Evolutionary conservation across 768 basidiomycete species (phyloP), one percentile per base, ranked within the genome.

Genomic region (Panaeolus cyanescens): DNA sequence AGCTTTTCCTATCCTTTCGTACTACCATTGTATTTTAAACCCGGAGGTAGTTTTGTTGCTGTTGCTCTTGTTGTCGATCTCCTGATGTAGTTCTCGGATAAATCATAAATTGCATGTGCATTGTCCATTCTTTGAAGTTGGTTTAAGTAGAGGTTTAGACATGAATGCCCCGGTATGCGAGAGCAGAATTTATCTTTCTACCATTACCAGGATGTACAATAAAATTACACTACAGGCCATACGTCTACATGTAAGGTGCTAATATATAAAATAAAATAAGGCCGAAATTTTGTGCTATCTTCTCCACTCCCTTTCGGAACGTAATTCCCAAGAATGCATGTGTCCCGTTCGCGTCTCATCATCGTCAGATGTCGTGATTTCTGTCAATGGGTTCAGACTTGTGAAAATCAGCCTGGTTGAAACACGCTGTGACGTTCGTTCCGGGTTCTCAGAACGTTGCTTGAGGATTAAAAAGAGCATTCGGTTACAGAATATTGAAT

Each of bases 401-500:
- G 25, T 50, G n/a, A 50, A 50, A 13, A 50, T 13, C 2, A 50
- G 13, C 6, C 25, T 50, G 2, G 45, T 50, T 28, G 45, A 50
- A 9, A 50, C 25, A 15, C 22, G 45, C 17, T 50, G 45, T 13
- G 45, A 50, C 10, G 45, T 28, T 15, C 45, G 22, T 3, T 13
- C 25, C 19, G 25, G 5, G 30, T 28, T 8, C 4, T 50, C 45
- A 50, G 45, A 13, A 4, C 56, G 56, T 28, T 57, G 56, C 13
- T 32, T 39, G 20, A 57, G 22, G 7, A 57, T 57, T 13, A 57
- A 30, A 25, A 57, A 57, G 56, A 57, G 39, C 28, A 39, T 39
- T 4, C 36, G 56, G 39, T 57, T 57, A 34, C 56, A 57, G 36
- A 57, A 39, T 30, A 57, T 57, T 28, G 56, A 57, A 57, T 57